A percentile compares a stretch with the other conserved stretches of the same genome.
Conservation (phyloP, 257 asterid species). For the Petunia axillaris region DNA sequence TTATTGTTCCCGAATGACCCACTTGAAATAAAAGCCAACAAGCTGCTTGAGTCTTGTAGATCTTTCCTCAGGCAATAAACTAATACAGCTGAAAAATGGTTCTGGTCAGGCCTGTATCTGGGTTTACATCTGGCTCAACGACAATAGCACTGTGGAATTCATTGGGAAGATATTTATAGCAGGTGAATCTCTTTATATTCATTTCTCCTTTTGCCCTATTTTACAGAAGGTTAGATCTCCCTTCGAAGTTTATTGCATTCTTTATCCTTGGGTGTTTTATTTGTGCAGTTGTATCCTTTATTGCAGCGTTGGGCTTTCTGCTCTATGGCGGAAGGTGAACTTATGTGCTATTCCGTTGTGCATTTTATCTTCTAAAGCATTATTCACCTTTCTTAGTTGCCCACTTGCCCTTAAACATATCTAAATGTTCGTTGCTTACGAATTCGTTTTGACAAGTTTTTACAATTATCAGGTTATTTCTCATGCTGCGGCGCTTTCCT, state of each 20-base stretch:
- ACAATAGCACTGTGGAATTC: constrained; percentile 60
- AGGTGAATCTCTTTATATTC: constrained; percentile 46
- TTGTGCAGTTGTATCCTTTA: constrained; percentile 78
- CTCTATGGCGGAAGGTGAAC: constrained; percentile 93
- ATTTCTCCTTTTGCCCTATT: constrained; percentile 24
- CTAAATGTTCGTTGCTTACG: neutral
- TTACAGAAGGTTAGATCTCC: constrained; percentile 14
- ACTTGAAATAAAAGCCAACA: neutral
- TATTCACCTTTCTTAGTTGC: constrained; percentile 13
- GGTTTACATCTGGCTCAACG: constrained; percentile 81
- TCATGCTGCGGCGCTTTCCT: constrained; percentile 89
- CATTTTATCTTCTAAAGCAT: constrained; percentile 24
- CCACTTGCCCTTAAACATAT: neutral
- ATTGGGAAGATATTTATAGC: constrained; percentile 89
- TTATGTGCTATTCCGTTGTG: constrained; percentile 19
- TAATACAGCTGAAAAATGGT: constrained; percentile 21
- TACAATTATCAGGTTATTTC: constrained; percentile 62
- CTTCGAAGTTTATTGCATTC: constrained; percentile 25
- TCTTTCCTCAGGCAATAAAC: constrained; percentile 10
- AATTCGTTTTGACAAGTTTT: neutral
- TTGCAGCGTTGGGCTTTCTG: constrained; percentile 92
- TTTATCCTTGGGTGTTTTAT: constrained; percentile 27
- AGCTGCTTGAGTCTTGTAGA: neutral
- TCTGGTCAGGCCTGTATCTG: constrained; percentile 69
- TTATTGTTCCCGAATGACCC: neutral